Conservation (phyloP, 2,329 filamentous ascomycete genomes). For the Neonectria neomacrospora region DNA sequence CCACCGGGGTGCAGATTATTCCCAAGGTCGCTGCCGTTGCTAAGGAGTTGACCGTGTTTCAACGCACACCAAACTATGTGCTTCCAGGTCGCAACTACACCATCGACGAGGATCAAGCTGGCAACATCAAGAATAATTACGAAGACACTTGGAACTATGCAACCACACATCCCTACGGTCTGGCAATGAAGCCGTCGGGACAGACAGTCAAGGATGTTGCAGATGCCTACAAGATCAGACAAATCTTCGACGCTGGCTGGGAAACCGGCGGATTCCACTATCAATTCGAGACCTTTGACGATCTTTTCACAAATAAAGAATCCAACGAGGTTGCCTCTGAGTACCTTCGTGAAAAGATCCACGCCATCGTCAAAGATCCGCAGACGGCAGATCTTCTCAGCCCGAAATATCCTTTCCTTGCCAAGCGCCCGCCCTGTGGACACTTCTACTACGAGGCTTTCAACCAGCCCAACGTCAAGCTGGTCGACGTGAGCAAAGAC, state of each 20-base stretch:
- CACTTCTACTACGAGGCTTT: constrained; percentile 32
- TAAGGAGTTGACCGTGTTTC: constrained; percentile 23
- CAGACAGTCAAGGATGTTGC: constrained; percentile 1
- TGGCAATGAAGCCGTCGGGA: constrained; percentile 7
- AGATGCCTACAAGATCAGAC: constrained; percentile 4
- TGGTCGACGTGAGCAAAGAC: constrained; percentile 22
- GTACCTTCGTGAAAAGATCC: constrained; percentile 28
- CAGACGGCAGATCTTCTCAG: constrained; percentile 20
- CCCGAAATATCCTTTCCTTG: constrained; percentile 23
- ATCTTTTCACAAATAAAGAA: constrained; percentile 20
- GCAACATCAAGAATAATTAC: constrained; percentile 13
- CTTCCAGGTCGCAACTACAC: constrained; percentile 23
- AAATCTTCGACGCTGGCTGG: constrained; percentile 13
- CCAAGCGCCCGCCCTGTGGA: constrained; percentile 27
- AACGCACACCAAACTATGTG: constrained; percentile 25
- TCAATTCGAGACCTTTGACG: constrained; percentile 23
- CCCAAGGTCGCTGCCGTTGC: constrained; percentile 24
- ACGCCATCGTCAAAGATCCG: constrained; percentile 21
- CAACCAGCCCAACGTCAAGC: constrained; percentile 27
- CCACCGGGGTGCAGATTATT: constrained; percentile 28
- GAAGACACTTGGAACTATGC: constrained; percentile 18
- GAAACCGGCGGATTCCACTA: constrained; percentile 22
- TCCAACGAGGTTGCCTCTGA: constrained; percentile 28
- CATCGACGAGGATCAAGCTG: constrained; percentile 21
- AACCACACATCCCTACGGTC: constrained; percentile 1